Percentiles rank a stretch among this genome's conserved stretches.
These are phyloP conservation scores for Syzygium malaccense DNA, from an alignment of 441 rosid species.

Conservation along the genomic window DNA sequence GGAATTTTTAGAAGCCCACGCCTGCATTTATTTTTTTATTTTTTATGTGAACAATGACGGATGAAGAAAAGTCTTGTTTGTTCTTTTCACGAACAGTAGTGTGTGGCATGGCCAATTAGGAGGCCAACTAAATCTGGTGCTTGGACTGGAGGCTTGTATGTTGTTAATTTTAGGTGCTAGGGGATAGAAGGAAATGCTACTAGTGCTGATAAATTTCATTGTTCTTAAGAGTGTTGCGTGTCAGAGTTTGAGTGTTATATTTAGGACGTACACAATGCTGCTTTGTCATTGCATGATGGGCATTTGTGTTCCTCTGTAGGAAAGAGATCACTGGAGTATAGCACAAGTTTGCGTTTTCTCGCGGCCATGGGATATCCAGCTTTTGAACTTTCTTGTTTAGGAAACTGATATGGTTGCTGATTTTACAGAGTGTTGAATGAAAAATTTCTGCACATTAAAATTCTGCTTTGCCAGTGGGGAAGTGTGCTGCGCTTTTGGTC, in stretches of 20 bases:
- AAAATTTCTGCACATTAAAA: not conserved
- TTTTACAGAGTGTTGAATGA: not conserved
- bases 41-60: not conserved
- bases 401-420: not conserved
- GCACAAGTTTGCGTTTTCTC: not conserved
- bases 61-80: not conserved
- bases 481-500: not conserved
- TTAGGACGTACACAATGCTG: not conserved
- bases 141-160: not conserved
- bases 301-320: not conserved
- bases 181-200: not conserved
- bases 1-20: not conserved
- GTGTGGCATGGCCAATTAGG: not conserved
- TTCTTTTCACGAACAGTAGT: not conserved
- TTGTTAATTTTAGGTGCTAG: not conserved
- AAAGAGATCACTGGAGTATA: not conserved
- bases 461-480: not conserved
- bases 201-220: not conserved
- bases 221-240: not conserved
- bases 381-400: not conserved
- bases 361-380: not conserved
- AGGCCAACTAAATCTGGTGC: not conserved
- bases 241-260: not conserved
- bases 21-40: not conserved
- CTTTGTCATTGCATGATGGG: not conserved